Percentiles rank a stretch among this genome's conserved stretches.
Conservation (phyloP, 208 protist species). For the Wallacemonas sp. region DNA sequence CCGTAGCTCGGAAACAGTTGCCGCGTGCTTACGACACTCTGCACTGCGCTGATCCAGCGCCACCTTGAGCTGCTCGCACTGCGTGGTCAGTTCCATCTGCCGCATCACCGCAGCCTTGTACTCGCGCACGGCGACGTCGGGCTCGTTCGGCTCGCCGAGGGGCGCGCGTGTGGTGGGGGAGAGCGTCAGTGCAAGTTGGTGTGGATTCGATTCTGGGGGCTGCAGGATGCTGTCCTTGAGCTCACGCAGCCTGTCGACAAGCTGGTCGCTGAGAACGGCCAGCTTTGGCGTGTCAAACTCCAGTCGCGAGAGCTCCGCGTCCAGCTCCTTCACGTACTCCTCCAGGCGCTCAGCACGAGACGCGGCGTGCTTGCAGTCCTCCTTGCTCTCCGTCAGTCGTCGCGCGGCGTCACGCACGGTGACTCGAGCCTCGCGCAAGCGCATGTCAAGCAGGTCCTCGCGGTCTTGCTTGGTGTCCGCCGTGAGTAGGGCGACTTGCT, state of each 20-base stretch:
- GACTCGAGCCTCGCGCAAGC: slow-evolving; percentile 43
- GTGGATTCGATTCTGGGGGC: slow-evolving; percentile 1
- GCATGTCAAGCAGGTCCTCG: slow-evolving; percentile 46
- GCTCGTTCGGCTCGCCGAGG: slow-evolving; percentile 7
- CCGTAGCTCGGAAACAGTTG: slow-evolving; percentile 34
- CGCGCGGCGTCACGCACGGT: slow-evolving; percentile 57
- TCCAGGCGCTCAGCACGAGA: slow-evolving; percentile 63
- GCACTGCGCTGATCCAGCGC: slow-evolving; percentile 34
- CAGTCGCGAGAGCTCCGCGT: slow-evolving; percentile 65
- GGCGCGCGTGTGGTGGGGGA: neutral
- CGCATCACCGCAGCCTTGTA: slow-evolving; percentile 65
- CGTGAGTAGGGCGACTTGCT: slow-evolving; percentile 53
- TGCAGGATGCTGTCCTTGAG: slow-evolving; percentile 79
- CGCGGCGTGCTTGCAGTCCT: slow-evolving; percentile 59
- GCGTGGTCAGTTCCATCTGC: slow-evolving; percentile 53
- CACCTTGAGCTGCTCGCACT: slow-evolving; percentile 56
- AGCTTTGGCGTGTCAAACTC: slow-evolving; percentile 48
- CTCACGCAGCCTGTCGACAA: slow-evolving; percentile 53
- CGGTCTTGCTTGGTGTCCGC: slow-evolving; percentile 30
- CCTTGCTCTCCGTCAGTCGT: slow-evolving; percentile 53
- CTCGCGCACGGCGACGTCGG: slow-evolving; percentile 66
- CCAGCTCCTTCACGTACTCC: slow-evolving; percentile 55
- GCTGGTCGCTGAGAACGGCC: slow-evolving; percentile 44
- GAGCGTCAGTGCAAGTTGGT: neutral
- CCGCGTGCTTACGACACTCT: slow-evolving; percentile 30